Evolutionary conservation across 1,284 basidiomycete species (phyloP).

Genomic region (Ceratobasidium papillatum): DNA sequence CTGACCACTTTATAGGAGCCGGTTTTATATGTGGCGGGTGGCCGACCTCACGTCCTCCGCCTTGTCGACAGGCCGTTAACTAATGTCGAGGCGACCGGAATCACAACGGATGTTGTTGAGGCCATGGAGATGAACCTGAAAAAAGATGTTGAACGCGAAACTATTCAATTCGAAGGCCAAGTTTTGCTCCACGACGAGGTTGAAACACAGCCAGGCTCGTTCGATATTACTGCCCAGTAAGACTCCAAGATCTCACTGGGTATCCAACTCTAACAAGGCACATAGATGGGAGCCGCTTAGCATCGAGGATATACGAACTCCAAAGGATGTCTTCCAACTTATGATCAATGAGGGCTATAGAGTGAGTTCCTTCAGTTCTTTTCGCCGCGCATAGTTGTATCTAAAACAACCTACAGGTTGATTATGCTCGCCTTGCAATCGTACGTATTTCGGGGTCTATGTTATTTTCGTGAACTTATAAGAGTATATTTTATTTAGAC

Average conservation of each 20-base stretch:
- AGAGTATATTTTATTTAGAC: constrained; percentile 63
- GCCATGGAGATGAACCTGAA: constrained; percentile 92
- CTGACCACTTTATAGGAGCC: constrained; percentile 72
- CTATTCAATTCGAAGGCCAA: constrained; percentile 76
- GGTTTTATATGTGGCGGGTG: constrained; percentile 87
- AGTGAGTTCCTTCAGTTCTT: constrained; percentile 54
- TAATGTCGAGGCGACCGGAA: constrained; percentile 96
- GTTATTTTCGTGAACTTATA: not conserved
- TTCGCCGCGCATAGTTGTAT: constrained; percentile 18
- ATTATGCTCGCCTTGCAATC: constrained; percentile 88
- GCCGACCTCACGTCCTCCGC: constrained; percentile 90
- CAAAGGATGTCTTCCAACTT: constrained; percentile 81
- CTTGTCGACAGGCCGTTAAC: constrained; percentile 87
- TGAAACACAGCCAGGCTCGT: constrained; percentile 90
- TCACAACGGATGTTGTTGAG: constrained; percentile 92
- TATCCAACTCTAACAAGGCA: not conserved
- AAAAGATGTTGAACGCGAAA: constrained; percentile 86
- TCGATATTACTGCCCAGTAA: constrained; percentile 79
- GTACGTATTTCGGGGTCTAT: constrained; percentile 53
- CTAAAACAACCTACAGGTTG: constrained; percentile 62
- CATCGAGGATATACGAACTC: constrained; percentile 92
- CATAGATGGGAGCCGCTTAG: constrained; percentile 80
- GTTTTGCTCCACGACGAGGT: constrained; percentile 96
- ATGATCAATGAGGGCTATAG: constrained; percentile 81
- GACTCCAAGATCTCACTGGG: not conserved